phyloP scores from a whole-genome alignment of 306 rosid genomes.

The Cucumis hystrix region DNA sequence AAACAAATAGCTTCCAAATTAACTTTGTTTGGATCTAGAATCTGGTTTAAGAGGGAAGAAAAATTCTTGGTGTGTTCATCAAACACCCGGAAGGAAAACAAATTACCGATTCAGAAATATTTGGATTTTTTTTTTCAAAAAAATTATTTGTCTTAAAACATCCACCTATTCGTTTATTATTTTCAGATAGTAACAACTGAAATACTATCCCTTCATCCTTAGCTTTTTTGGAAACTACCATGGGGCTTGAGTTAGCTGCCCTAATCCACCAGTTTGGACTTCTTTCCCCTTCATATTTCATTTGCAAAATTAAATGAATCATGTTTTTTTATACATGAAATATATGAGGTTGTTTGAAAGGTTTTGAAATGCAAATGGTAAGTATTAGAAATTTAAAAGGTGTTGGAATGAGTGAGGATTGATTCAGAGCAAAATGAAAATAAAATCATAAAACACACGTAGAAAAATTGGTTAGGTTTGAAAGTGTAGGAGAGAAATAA shows the following conservation, averaged over 20 bases:
- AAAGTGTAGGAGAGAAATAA: too few species aligned
- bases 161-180: neutral
- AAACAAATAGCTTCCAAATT: neutral
- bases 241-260: neutral
- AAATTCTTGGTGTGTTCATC: neutral
- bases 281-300: neutral
- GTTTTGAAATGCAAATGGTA: too few species aligned
- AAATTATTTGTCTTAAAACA: neutral
- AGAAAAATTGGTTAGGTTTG: too few species aligned
- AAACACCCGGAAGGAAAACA: neutral
- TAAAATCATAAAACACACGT: too few species aligned
- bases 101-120: neutral
- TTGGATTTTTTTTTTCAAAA: neutral
- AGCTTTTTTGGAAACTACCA: neutral
- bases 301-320: neutral
- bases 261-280: neutral
- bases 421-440: too few species aligned
- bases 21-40: neutral
- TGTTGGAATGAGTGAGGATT: too few species aligned
- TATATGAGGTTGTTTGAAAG: too few species aligned
- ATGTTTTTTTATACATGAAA: neutral
- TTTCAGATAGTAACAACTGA: neutral
- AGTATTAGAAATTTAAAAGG: too few species aligned
- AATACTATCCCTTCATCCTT: too few species aligned
- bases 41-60: neutral